These are phyloP conservation scores for Cenchrus purpureus DNA, from an alignment of 176 grass and related monocot species.

Conservation along the genomic window DNA sequence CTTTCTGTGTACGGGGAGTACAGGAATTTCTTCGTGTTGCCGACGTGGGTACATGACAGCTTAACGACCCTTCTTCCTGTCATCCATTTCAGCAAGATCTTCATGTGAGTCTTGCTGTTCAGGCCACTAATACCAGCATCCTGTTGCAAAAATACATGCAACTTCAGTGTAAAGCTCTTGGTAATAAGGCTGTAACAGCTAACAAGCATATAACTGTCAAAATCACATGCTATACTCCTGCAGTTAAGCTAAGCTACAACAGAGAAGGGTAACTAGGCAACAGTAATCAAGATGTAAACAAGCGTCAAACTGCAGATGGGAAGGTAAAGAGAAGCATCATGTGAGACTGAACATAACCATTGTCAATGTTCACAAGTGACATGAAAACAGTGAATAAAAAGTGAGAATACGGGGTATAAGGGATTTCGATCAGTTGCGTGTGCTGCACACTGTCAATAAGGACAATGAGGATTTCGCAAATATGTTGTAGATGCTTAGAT, in stretches of 20 bases:
- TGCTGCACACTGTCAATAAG: neutral
- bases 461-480: neutral
- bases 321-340: neutral
- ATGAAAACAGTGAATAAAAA: neutral
- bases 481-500: neutral
- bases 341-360: neutral
- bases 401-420: neutral
- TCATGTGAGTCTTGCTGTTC: conserved; percentile 90
- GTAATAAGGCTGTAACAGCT: neutral
- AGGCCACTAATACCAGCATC: conserved; percentile 58
- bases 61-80: conserved; percentile 62
- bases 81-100: conserved; percentile 89
- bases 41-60: conserved; percentile 48
- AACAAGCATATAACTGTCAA: neutral
- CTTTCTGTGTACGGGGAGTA: conserved; percentile 53
- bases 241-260: neutral
- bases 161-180: neutral
- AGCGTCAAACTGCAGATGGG: neutral
- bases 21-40: conserved; percentile 61
- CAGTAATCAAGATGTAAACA: neutral
- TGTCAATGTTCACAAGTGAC: neutral
- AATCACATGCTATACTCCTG: neutral
- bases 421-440: neutral
- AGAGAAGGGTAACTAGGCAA: neutral
- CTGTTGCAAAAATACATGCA: conserved; percentile 33